Evolutionary conservation across 495 filamentous ascomycete species (phyloP).

Genomic region (Neurospora sp.): DNA sequence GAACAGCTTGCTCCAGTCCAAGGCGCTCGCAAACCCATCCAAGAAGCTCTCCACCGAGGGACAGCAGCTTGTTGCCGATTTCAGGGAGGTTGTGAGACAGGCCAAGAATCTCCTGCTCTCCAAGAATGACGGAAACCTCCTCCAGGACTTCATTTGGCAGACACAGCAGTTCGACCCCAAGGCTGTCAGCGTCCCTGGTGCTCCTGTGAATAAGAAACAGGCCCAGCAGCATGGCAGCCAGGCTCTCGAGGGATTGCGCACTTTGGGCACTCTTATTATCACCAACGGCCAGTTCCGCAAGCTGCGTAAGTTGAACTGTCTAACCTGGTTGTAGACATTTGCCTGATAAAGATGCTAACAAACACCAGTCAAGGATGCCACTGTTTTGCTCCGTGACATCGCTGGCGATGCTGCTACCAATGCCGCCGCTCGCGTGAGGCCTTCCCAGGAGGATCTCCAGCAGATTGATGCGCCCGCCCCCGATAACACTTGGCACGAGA

Average conservation of each 20-base stretch:
- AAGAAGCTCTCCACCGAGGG: constrained; percentile 76
- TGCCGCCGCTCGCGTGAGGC: constrained; percentile 68
- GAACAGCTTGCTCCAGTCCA: constrained; percentile 67
- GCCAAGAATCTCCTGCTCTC: constrained; percentile 80
- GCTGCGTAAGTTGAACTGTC: constrained; percentile 52
- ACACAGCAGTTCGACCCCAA: constrained; percentile 64
- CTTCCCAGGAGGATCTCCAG: constrained; percentile 61
- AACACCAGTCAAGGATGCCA: constrained; percentile 83
- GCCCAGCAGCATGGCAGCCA: constrained; percentile 73
- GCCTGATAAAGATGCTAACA: constrained; percentile 30
- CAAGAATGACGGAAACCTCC: constrained; percentile 89
- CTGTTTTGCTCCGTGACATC: constrained; percentile 73
- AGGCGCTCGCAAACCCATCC: constrained; percentile 59
- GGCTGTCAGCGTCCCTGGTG: constrained; percentile 46
- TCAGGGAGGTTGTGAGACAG: constrained; percentile 75
- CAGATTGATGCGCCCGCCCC: constrained; percentile 77
- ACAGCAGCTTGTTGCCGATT: constrained; percentile 61
- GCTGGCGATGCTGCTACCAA: constrained; percentile 82
- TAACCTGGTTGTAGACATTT: neutral
- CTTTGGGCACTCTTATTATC: constrained; percentile 78
- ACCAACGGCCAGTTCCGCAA: constrained; percentile 97
- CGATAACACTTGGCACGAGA: constrained; percentile 90
- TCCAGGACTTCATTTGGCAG: constrained; percentile 96
- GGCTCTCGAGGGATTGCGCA: constrained; percentile 77
- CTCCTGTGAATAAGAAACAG: constrained; percentile 61